phyloP scores from a whole-genome alignment of 768 basidiomycete genomes.

The Tylopilus vinaceipallidus region DNA sequence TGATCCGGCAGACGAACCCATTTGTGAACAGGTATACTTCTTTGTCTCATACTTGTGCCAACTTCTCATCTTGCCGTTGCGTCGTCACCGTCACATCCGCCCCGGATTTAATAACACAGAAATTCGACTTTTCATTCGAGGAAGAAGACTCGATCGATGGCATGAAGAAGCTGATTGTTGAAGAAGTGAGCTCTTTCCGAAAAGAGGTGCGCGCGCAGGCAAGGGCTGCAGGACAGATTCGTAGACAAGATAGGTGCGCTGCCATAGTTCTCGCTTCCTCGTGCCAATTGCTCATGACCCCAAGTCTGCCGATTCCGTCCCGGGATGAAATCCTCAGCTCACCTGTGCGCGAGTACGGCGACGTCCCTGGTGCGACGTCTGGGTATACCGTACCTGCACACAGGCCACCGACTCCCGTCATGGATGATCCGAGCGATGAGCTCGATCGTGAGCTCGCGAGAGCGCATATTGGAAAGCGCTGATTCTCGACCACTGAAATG shows the following conservation, averaged over 20 bases:
- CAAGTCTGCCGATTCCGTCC: constrained; percentile 73
- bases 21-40: constrained; percentile 66
- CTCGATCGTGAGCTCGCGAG: constrained; percentile 85
- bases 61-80: not conserved
- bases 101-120: constrained; percentile 30
- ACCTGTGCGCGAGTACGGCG: constrained; percentile 61
- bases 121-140: constrained; percentile 96
- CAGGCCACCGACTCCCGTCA: constrained; percentile 63
- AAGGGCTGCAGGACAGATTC: constrained; percentile 66
- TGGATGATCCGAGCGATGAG: constrained; percentile 84
- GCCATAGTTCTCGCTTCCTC: not conserved
- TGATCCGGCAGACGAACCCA: constrained; percentile 92
- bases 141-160: constrained; percentile 96
- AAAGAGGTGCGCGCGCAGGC: constrained; percentile 86
- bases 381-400: constrained; percentile 51
- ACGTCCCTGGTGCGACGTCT: constrained; percentile 67
- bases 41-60: not conserved
- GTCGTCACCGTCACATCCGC: not conserved
- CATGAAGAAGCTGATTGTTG: constrained; percentile 93
- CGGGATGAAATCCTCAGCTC: constrained; percentile 81
- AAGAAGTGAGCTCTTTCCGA: constrained; percentile 89
- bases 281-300: too few relatives aligned
- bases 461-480: constrained; percentile 49
- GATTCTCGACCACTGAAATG: constrained; percentile 2
- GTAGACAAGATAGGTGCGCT: constrained; percentile 69